phyloP scores from a whole-genome alignment of 108 stramenopile species.

The Cylindrotheca fusiformis region DNA sequence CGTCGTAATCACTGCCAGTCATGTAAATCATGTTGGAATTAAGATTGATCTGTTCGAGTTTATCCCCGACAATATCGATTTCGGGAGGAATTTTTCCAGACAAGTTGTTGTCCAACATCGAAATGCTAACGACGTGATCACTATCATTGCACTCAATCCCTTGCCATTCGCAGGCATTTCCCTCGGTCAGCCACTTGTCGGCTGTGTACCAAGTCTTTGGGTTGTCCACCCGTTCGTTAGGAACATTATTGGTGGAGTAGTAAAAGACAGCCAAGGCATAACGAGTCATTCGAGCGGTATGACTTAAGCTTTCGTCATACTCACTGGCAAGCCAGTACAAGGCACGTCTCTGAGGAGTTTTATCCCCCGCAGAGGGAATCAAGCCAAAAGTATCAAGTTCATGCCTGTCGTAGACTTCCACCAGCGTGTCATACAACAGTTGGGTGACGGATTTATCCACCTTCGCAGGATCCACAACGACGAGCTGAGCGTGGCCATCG shows the following conservation, averaged over 20 bases:
- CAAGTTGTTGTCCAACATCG: constrained; percentile 33
- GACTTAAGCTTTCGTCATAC: constrained; percentile 8
- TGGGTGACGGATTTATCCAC: constrained; percentile 13
- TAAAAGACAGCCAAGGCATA: constrained; percentile 48
- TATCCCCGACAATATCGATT: constrained; percentile 26
- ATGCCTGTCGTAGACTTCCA: constrained; percentile 16
- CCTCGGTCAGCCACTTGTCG: constrained; percentile 33
- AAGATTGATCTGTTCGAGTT: constrained; percentile 25
- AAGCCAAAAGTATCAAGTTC: constrained; percentile 24
- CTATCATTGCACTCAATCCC: constrained; percentile 40
- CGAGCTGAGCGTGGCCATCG: constrained; percentile 1
- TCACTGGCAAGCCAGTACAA: constrained; percentile 30
- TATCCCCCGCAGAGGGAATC: constrained; percentile 4
- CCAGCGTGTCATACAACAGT: constrained; percentile 10
- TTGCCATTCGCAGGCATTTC: constrained; percentile 43
- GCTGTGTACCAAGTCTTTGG: constrained; percentile 31
- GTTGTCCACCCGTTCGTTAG: constrained; percentile 13
- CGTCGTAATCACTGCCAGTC: constrained; percentile 21
- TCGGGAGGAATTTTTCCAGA: constrained; percentile 43
- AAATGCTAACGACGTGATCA: constrained; percentile 26
- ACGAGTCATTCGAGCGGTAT: constrained; percentile 32
- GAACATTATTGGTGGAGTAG: constrained; percentile 38
- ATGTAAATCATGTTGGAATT: constrained; percentile 41
- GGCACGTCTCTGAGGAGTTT: constrained; percentile 27
- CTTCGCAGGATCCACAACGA: constrained; percentile 3